Base-by-base conservation (phyloP, 768 basidiomycete species). In the Heimioporus sp. region DNA sequence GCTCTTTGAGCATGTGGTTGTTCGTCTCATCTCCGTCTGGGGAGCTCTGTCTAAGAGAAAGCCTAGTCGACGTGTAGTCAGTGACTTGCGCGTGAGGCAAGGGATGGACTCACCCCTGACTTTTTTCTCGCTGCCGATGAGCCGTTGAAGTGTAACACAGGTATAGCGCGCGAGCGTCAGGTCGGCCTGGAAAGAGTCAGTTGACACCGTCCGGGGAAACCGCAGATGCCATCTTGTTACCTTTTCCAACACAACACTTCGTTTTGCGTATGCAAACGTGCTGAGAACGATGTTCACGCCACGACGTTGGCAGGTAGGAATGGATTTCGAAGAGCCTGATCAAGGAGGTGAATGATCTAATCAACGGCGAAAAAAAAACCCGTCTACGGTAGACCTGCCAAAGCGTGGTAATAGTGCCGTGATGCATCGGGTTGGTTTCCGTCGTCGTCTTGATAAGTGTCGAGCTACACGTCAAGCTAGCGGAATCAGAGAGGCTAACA, bases 371-470 rank as follows among this genome's bases (percentile, higher is more conserved):
- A 30, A 4, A 28, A 3, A 44, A 9, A n/a, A n/a, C n/a, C n/a
- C n/a, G 73, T 89, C 63, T 63, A 94, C 95, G 87, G 67, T 98
- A 99, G 28, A 95, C 90, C 59, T 93, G 88, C 97, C 97, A 99
- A 1, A 99, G 79, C 73, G 92, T 96, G 39, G 81, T 76, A 56
- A 94, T 85, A 42, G n/a, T n/a, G n/a, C 98, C 87, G 4, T 75
- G 67, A 60, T 93, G 88, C 17, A 99, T 81, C 32, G 85, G 85
- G 4, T 80, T 82, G 43, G 95, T 90, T 9, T 88, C 85, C 90
- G 95, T 95, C 88, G 98, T 90, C 30, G 89, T 91, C 39, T 91
- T 81, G 1, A 97, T 96, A 24, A 99, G 76, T 0, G 93, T 95
- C 1, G 96, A 90, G 15, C 87, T 83, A 63, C 92, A 95, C 0